These are phyloP conservation scores for Fusarium chaquense DNA, from an alignment of 2,329 filamentous ascomycete genomes.

Conservation along the genomic window DNA sequence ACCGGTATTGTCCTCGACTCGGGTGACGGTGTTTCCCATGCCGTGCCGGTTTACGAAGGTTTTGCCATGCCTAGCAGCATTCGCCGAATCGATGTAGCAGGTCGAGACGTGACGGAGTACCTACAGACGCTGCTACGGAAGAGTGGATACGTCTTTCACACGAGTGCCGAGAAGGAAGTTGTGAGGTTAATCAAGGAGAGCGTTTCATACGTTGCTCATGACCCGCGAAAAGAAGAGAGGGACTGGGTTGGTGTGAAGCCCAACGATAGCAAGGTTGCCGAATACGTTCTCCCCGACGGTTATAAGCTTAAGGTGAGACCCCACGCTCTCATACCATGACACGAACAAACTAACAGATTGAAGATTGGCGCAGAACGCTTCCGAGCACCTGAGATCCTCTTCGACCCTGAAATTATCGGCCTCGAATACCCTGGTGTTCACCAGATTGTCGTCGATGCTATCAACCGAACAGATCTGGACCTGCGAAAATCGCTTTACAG, in stretches of 20 bases:
- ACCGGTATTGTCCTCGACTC: slow-evolving; percentile 96
- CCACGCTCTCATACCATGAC: too few species aligned
- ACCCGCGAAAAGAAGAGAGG: slow-evolving; percentile 95
- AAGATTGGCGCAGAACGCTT: slow-evolving; percentile 94
- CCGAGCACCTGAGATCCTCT: slow-evolving; percentile 95
- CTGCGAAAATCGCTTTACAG: slow-evolving; percentile 92
- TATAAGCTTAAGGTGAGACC: slow-evolving; percentile 85
- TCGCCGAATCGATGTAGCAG: slow-evolving; percentile 93
- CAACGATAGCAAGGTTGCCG: slow-evolving; percentile 81
- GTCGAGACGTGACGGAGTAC: slow-evolving; percentile 95
- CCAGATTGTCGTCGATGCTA: slow-evolving; percentile 97
- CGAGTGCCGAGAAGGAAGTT: slow-evolving; percentile 99
- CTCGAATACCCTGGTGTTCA: slow-evolving; percentile 97
- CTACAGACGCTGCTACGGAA: slow-evolving; percentile 92
- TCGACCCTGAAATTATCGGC: slow-evolving; percentile 94
- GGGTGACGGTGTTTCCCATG: slow-evolving; percentile 96
- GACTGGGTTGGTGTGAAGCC: slow-evolving; percentile 88
- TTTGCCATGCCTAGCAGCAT: slow-evolving; percentile 98
- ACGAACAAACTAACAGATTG: slow-evolving; percentile 31
- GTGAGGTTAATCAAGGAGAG: slow-evolving; percentile 97
- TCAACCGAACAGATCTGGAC: slow-evolving; percentile 94
- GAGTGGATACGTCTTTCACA: slow-evolving; percentile 94
- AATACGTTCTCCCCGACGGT: slow-evolving; percentile 92
- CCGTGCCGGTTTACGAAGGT: slow-evolving; percentile 96
- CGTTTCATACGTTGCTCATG: slow-evolving; percentile 88